phyloP scores from a whole-genome alignment of 2,329 filamentous ascomycete genomes.

The Anisogramma anomala region DNA sequence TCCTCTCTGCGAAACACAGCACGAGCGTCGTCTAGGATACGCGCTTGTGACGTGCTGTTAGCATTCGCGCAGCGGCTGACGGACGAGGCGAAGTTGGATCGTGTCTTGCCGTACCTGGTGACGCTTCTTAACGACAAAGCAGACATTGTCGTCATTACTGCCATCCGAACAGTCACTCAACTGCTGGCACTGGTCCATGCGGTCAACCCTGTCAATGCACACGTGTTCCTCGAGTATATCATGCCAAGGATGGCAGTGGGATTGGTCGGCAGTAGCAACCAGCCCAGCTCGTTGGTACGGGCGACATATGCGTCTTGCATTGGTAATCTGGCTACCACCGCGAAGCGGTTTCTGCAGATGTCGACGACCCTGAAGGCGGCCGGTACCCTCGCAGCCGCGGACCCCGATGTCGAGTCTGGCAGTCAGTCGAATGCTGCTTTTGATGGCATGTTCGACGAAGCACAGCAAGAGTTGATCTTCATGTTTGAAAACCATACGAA shows the following conservation, averaged over 20 bases:
- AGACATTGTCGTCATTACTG: slow-evolving; percentile 75
- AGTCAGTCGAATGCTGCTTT: slow-evolving; percentile 57
- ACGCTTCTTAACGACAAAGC: slow-evolving; percentile 69
- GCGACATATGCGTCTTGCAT: slow-evolving; percentile 90
- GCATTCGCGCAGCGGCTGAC: slow-evolving; percentile 86
- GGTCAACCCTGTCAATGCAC: slow-evolving; percentile 67
- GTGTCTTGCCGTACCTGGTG: slow-evolving; percentile 83
- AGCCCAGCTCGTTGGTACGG: slow-evolving; percentile 60
- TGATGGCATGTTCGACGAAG: slow-evolving; percentile 76
- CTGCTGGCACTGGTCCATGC: slow-evolving; percentile 76
- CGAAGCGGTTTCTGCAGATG: slow-evolving; percentile 77
- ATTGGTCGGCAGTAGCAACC: slow-evolving; percentile 33
- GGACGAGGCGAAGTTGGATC: slow-evolving; percentile 90
- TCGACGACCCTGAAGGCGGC: slow-evolving; percentile 79
- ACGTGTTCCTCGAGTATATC: slow-evolving; percentile 58
- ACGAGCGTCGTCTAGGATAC: slow-evolving; percentile 72
- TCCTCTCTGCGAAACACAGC: slow-evolving; percentile 84
- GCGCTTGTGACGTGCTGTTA: slow-evolving; percentile 81
- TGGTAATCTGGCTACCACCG: slow-evolving; percentile 76
- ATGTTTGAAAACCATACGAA: slow-evolving; percentile 85
- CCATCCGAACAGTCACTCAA: slow-evolving; percentile 77
- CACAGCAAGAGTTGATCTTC: slow-evolving; percentile 69
- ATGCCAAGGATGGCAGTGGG: slow-evolving; percentile 50
- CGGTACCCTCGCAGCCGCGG: slow-evolving; percentile 63
- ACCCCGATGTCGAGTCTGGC: slow-evolving; percentile 69